Base-by-base conservation (phyloP, 1,284 basidiomycete species). In the Bjerkandera adusta region DNA sequence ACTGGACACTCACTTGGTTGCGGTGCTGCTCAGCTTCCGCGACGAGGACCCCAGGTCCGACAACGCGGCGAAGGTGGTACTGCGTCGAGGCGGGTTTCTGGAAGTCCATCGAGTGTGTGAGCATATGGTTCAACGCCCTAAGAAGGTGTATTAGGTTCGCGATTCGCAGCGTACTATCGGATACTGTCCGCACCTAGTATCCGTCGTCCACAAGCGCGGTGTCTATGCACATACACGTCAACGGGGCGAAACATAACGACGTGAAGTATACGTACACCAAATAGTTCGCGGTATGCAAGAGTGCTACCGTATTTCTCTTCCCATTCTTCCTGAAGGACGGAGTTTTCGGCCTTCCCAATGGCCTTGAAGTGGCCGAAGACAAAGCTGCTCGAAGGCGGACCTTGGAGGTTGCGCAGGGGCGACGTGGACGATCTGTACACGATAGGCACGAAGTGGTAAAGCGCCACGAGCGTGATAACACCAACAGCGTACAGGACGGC, bases 281-380 rank as follows among this genome's bases (percentile, higher is more conserved):
- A 10, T 32, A 8, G 33, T 18, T 21, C 40, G 26, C 27, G 32
- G 20, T 43, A 48, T 3, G 40, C 5, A 12, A 48, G 54, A 0
- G 73, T 78, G 4, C 52, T 59, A 0, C 85, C 84, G 51, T 82
- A 82, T 49, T 78, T 53, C 33, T 67, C 55, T 0, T 71, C 59
- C 84, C 85, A 88, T 57, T 72, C 56, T 43, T 81, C 75, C 22
- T 76, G 70, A 18, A 74, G 52, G 0, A 66, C 65, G 2, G 70
- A 45, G 49, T 77, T 72, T 10, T 58, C 62, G 12, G 63, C 65
- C 2, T 68, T 58, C 40, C 60, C 61, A 3, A 82, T 68, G 4
- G 77, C 69, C 40, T 58, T 65, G 44, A 79, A 33, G 55, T 80
- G 77, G 0, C 84, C 84, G 51, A 65, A 81, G 16, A 86, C 51